A percentile compares a stretch with the other conserved stretches of the same genome.
Evolutionary conservation across 139 green algal species (phyloP).

Genomic region (Chlamydomonas sp.): DNA sequence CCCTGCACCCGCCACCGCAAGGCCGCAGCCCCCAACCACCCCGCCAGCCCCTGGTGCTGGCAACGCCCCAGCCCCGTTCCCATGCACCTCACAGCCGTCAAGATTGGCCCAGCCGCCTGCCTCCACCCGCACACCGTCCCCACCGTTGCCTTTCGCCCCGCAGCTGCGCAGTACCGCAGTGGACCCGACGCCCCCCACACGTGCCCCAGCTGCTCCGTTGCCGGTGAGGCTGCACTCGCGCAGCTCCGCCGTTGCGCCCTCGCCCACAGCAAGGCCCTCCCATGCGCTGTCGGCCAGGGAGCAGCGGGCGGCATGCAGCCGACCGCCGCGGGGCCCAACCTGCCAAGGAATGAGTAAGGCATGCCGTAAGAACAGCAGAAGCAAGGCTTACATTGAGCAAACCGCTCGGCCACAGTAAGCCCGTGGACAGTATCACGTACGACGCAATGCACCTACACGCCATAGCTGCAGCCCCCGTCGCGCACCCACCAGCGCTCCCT

Average conservation of each 20-base stretch:
- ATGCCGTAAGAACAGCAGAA: not conserved
- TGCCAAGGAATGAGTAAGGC: not conserved
- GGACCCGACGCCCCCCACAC: conserved; percentile 22
- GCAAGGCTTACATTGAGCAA: not conserved
- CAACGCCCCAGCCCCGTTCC: not conserved
- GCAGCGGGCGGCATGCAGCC: conserved; percentile 18
- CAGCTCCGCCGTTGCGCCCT: conserved; percentile 25
- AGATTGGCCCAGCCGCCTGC: conserved; percentile 10
- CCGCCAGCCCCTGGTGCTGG: not conserved
- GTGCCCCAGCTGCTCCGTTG: not conserved
- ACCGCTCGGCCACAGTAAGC: not conserved
- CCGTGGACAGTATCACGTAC: not conserved
- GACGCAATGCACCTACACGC: not conserved
- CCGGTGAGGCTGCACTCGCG: not conserved
- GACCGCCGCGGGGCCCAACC: conserved; percentile 22
- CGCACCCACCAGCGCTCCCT: conserved; percentile 9
- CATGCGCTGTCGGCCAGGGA: not conserved
- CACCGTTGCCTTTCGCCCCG: not conserved
- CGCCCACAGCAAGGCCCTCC: conserved; percentile 7
- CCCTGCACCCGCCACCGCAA: not conserved
- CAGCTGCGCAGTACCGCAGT: conserved; percentile 14
- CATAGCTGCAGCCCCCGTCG: not conserved
- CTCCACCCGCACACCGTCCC: conserved; percentile 6
- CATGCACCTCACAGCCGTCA: not conserved
- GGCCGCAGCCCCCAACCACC: not conserved